Conservation (phyloP, 306 rosid species). For the Trifolium fragiferum region DNA sequence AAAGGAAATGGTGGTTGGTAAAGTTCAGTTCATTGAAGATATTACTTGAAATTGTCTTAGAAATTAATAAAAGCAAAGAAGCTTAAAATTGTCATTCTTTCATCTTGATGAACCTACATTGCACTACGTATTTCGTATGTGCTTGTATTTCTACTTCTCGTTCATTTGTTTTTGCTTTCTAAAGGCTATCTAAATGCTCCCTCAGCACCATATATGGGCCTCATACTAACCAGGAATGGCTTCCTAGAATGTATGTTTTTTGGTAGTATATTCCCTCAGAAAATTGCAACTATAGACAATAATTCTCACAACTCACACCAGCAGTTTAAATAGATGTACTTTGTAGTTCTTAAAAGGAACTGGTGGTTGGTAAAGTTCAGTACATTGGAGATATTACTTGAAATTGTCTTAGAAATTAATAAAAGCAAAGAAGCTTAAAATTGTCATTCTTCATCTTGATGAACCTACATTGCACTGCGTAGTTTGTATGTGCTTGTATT, state of each 20-base stretch:
- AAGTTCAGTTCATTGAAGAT: slow-evolving; percentile 28
- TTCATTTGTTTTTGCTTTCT: neutral
- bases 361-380: slow-evolving; percentile 16
- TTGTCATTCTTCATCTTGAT: slow-evolving; percentile 33
- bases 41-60: slow-evolving; percentile 21
- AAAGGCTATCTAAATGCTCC: neutral
- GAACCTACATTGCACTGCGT: neutral
- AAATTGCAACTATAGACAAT: slow-evolving; percentile 7
- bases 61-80: slow-evolving; percentile 7
- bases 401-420: slow-evolving; percentile 22
- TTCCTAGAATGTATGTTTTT: slow-evolving; percentile 21
- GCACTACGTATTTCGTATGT: neutral
- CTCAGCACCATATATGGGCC: neutral
- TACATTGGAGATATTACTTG: slow-evolving; percentile 23
- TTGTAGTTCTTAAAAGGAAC: slow-evolving; percentile 1
- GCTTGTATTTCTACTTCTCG: slow-evolving; percentile 12
- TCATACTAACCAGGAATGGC: neutral
- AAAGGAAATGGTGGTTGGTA: slow-evolving; percentile 5
- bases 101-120: slow-evolving; percentile 24
- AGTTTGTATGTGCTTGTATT: slow-evolving; percentile 8
- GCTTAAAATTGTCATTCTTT: slow-evolving; percentile 26
- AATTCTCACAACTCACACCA: neutral
- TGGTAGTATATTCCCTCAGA: neutral
- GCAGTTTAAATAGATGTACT: neutral
- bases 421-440: neutral